Base-by-base conservation (phyloP, 345 rosid species). In the Salix brachista region DNA sequence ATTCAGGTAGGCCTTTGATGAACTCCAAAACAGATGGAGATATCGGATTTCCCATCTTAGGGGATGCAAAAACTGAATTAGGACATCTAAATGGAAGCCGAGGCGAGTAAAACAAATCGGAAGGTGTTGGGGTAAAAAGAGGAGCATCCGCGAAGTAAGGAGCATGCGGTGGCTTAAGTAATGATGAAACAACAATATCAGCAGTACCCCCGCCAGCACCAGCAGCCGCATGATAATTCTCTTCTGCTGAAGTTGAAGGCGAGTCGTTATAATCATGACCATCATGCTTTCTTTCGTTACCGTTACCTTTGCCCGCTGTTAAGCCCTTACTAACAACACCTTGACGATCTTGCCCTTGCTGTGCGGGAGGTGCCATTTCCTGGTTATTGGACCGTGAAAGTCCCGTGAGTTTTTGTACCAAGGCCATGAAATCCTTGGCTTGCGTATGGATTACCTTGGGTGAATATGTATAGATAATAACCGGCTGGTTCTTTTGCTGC, bases 1-100 rank as follows among this genome's bases (percentile, higher is more conserved):
- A 82, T 69, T 84, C 86, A 21, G 85, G 81, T 9, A 83, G 65
- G 34, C 75, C 82, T 65, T 82, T 85, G 52, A 82, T 32, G 79
- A 82, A 80, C 83, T 83, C 87, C 32, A 76, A 50, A 18, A 75
- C 50, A 8, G 88, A 73, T 1, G 90, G 83, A 41, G 88, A 82
- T 26, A 77, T 60, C 8, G 72, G 69, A 71, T 34, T 61, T 8
- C 46, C 77, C 69, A 37, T 5, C 42, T 17, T 72, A 0, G 72
- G 71, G 6, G 81, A 65, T 23, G 52, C 65, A 19, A 18, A 71
- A 18, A 26, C 25, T 1, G 82, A 71, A 32, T 83, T 82, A 21
- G 83, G 52, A 67, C 37, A 82, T 77, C 82, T 82, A 52, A 30
- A 80, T 7, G 37, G 52, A 9, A 64, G 83, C 75, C 65, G 80